Conservation (phyloP, 2,329 filamentous ascomycete genomes). For the Fusarium anthophilum region DNA sequence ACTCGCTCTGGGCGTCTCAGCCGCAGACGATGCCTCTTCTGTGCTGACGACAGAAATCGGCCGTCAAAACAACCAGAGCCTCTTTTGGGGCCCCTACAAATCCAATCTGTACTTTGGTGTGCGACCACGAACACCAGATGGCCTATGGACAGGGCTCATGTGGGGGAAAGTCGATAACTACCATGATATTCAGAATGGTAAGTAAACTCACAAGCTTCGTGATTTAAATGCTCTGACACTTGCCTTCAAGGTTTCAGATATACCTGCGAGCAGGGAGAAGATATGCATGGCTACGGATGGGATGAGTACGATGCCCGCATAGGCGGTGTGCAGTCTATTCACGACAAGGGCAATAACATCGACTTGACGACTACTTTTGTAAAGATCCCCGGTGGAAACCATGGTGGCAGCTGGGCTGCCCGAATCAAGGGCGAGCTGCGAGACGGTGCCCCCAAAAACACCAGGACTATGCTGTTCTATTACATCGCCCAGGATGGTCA, state of each 20-base stretch:
- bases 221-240: conserved; percentile 3
- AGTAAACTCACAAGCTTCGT: conserved; percentile 18
- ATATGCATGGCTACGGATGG: conserved; percentile 97
- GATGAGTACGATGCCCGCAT: conserved; percentile 92
- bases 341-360: conserved; percentile 86
- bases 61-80: conserved; percentile 76
- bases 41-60: conserved; percentile 60
- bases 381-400: conserved; percentile 84
- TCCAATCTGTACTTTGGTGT: conserved; percentile 96
- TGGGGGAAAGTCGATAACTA: conserved; percentile 90
- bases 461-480: conserved; percentile 83
- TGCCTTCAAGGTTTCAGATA: conserved; percentile 77
- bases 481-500: conserved; percentile 85
- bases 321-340: conserved; percentile 89
- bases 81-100: conserved; percentile 96
- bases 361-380: conserved; percentile 94
- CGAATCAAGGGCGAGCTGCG: conserved; percentile 84
- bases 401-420: conserved; percentile 93
- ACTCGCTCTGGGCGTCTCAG: conserved; percentile 41
- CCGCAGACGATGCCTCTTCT: conserved; percentile 44
- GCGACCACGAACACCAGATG: conserved; percentile 81
- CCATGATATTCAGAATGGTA: conserved; percentile 78
- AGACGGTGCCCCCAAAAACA: conserved; percentile 70
- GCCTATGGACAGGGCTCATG: conserved; percentile 82
- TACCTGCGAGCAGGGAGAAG: conserved; percentile 95